These are phyloP conservation scores for Magnaporthiopsis rhizophila DNA, from an alignment of 2,329 filamentous ascomycete species.

Conservation along the genomic window DNA sequence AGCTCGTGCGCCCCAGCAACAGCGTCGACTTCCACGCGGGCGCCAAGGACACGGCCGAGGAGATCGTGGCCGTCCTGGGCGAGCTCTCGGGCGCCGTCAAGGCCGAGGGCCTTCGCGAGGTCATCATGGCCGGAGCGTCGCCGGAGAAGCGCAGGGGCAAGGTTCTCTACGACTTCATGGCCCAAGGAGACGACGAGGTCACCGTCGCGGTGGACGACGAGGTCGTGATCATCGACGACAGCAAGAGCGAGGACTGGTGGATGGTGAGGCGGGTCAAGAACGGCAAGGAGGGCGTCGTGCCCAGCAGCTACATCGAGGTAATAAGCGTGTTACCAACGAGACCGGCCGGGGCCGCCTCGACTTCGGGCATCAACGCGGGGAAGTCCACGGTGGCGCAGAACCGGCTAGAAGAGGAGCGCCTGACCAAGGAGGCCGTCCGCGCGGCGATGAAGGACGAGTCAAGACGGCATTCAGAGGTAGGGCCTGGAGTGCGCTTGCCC, in stretches of 20 bases:
- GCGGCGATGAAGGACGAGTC: conserved; percentile 49
- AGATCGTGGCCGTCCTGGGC: conserved; percentile 81
- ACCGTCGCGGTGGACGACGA: conserved; percentile 86
- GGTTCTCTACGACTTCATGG: conserved; percentile 92
- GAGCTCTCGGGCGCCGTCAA: conserved; percentile 81
- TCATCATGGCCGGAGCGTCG: conserved; percentile 71
- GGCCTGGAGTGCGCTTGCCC: conserved; percentile 66
- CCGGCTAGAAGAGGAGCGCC: conserved; percentile 69
- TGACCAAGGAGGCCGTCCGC: conserved; percentile 73
- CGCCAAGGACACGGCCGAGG: conserved; percentile 90
- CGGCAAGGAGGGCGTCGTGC: conserved; percentile 90
- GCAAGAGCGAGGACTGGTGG: conserved; percentile 97
- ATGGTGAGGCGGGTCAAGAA: conserved; percentile 85
- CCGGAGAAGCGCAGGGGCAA: conserved; percentile 69
- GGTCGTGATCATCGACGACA: conserved; percentile 81
- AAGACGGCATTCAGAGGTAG: conserved; percentile 61
- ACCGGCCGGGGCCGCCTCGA: conserved; percentile 38
- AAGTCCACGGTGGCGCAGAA: conserved; percentile 69
- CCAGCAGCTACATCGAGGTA: conserved; percentile 91
- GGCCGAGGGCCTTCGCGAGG: conserved; percentile 77
- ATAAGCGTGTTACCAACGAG: conserved; percentile 56
- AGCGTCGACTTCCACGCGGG: conserved; percentile 96
- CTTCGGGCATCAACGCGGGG: conserved; percentile 41
- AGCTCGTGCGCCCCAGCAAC: conserved; percentile 85
- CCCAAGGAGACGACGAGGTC: conserved; percentile 93